Evolutionary conservation across 2,329 filamentous ascomycete genomes (phyloP), one percentile per base, ranked within the genome.

Genomic region (Leptodontidium sp.): DNA sequence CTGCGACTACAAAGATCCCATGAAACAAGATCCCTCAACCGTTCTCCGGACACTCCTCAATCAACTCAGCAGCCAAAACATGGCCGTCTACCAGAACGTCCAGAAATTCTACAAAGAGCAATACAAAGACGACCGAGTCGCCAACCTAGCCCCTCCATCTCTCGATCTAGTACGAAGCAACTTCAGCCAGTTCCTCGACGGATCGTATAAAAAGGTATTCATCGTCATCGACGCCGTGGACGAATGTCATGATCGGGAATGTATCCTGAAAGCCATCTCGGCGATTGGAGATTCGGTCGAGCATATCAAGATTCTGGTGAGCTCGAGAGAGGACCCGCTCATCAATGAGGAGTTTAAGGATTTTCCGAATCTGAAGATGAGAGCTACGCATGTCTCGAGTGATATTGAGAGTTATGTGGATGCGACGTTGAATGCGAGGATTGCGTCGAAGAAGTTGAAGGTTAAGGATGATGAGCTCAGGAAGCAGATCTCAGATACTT

Each of bases 1-100:
- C 50, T 80, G 75, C 65, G 77, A 80, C 52, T 79, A 61, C 53
- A 59, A 61, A 52, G 61, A 65, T 21, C 64, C 67, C 9, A 64
- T 47, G 40, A 66, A 52, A 21, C 64, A 66, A 47, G 58, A 67
- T n/a, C 64, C 67, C 21, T 58, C 52, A 17, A 38, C 45, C 24
- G 50, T 69, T 11, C 50, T 69, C 17, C 26, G 66, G 47, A 53
- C 66, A 15, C 47, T 68, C 12, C 43, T 68, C 14, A 47, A 35
- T 26, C 66, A 68, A 40, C 66, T 68, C 24, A 61, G 61, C 38
- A 50, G 43, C 43, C 66, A 68, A n/a, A 64, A 57, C 45, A 52
- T 64, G 5, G 49, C 47, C 7, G 65, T 57, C 17, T 62, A 43
- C 29, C 59, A 63, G 24, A 45, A 65, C 43, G 55, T 66, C 21